Evolutionary conservation across 1,284 basidiomycete genomes (phyloP).

Genomic region (Ceratobasidium sp.): DNA sequence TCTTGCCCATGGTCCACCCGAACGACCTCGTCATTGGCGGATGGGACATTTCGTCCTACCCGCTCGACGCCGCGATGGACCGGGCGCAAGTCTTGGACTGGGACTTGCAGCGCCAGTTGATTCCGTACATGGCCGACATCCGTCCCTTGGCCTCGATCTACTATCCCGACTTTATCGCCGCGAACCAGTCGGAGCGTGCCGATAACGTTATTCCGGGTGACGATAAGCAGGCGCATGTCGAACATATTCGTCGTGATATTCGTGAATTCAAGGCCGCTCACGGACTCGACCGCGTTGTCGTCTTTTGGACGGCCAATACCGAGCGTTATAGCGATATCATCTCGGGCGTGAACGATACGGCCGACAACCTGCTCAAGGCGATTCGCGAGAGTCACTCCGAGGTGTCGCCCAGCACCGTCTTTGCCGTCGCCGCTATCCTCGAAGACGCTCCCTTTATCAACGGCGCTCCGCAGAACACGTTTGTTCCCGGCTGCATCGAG

Average conservation of each 20-base stretch:
- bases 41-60: conserved; percentile 93
- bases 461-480: conserved; percentile 99
- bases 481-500: conserved; percentile 94
- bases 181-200: conserved; percentile 96
- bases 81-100: conserved; percentile 96
- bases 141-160: conserved; percentile 95
- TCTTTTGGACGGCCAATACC: conserved; percentile 99
- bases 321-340: conserved; percentile 98
- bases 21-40: conserved; percentile 98
- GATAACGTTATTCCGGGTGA: conserved; percentile 90
- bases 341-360: conserved; percentile 95
- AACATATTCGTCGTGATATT: conserved; percentile 92
- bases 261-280: conserved; percentile 91
- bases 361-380: conserved; percentile 85
- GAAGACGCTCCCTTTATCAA: conserved; percentile 97
- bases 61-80: conserved; percentile 93
- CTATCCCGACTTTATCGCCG: conserved; percentile 95
- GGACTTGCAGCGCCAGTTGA: conserved; percentile 96
- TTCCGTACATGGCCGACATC: conserved; percentile 84
- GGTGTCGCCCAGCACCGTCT: conserved; percentile 94
- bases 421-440: conserved; percentile 95
- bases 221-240: conserved; percentile 93
- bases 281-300: conserved; percentile 86
- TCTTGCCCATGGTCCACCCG: conserved; percentile 98
- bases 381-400: conserved; percentile 91